phyloP scores from a whole-genome alignment of 208 protist genomes.

The Trichomonas tenax region DNA sequence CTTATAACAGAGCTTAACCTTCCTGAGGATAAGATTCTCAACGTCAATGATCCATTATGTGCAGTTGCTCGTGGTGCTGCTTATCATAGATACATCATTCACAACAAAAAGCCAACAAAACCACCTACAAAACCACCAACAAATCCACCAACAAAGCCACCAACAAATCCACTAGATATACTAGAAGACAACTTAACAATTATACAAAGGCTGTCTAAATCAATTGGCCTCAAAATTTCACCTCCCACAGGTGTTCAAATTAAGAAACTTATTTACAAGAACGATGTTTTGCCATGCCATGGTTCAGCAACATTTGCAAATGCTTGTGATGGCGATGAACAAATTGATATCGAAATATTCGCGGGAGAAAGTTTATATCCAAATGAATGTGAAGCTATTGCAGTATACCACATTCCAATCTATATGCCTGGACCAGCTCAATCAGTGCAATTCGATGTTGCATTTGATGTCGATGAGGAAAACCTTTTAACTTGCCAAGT shows the following conservation, averaged over 20 bases:
- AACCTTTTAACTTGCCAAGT: no score
- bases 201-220: background rate
- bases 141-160: background rate
- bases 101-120: background rate
- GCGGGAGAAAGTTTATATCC: background rate
- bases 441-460: no score
- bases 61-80: constrained; percentile 87
- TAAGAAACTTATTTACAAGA: background rate
- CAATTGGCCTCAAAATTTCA: background rate
- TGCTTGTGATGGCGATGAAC: background rate
- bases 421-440: no score
- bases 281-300: background rate
- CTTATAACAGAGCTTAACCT: constrained; percentile 35
- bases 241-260: background rate
- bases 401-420: background rate
- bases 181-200: background rate
- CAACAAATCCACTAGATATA: no score
- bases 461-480: no score
- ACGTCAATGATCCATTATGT: constrained; percentile 37
- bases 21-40: constrained; percentile 15
- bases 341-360: background rate
- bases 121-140: background rate
- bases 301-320: background rate
- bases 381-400: background rate
- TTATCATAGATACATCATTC: constrained; percentile 69